Evolutionary conservation across 2,329 filamentous ascomycete genomes (phyloP).

Genomic region (Xylariaceae sp.): DNA sequence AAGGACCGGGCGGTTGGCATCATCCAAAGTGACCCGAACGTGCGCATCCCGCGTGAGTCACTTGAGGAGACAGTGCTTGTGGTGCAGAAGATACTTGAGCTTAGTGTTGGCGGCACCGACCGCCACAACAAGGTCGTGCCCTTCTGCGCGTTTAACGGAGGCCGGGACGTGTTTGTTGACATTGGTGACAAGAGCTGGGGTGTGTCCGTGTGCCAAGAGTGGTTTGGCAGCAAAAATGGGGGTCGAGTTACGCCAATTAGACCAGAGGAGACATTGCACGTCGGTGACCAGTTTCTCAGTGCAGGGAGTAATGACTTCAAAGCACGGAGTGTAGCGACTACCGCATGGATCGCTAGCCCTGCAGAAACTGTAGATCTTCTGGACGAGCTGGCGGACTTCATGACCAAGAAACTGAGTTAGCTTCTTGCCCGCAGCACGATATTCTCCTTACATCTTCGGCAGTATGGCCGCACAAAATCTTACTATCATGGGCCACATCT

Average conservation of each 20-base stretch:
- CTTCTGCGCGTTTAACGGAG: constrained; percentile 98
- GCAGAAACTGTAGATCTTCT: constrained; percentile 87
- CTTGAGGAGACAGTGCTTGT: constrained; percentile 96
- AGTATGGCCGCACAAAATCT: not conserved
- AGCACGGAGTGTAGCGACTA: constrained; percentile 87
- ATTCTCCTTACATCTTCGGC: not conserved
- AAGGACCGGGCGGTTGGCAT: constrained; percentile 90
- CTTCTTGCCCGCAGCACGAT: not conserved
- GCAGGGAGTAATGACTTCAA: constrained; percentile 98
- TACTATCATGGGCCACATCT: not conserved
- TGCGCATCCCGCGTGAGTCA: constrained; percentile 82
- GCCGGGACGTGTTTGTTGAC: constrained; percentile 97
- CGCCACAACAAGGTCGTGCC: constrained; percentile 61
- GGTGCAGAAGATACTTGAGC: constrained; percentile 89
- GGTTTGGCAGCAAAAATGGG: constrained; percentile 69
- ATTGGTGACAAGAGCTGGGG: constrained; percentile 99
- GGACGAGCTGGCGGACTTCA: constrained; percentile 76
- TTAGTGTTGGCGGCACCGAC: constrained; percentile 65
- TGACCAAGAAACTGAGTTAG: constrained; percentile 52
- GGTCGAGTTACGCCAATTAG: constrained; percentile 54
- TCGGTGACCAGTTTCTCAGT: constrained; percentile 95
- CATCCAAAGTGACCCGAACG: constrained; percentile 66
- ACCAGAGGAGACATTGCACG: constrained; percentile 84
- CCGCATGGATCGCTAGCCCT: constrained; percentile 95
- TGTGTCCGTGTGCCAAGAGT: constrained; percentile 88